Evolutionary conservation across 2,329 filamentous ascomycete genomes (phyloP).

Genomic region (Stagonosporopsis tanaceti): DNA sequence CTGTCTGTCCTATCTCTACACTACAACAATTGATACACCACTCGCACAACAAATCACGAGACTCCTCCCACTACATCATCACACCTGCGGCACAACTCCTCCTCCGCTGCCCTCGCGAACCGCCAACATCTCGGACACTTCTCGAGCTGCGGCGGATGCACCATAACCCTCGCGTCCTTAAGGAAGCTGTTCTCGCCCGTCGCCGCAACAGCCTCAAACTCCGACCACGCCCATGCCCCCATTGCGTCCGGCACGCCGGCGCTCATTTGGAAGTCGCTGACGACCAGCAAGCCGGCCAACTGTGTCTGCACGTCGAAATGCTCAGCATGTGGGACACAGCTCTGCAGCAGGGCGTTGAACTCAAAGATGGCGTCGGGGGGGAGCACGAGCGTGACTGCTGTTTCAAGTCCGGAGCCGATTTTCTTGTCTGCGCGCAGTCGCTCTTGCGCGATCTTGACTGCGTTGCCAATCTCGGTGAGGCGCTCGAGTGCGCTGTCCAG

Average conservation of each 20-base stretch:
- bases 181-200: conserved; percentile 18
- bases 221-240: conserved; percentile 20
- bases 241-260: background rate
- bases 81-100: conserved; percentile 76
- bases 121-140: conserved; percentile 95
- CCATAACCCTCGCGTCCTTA: conserved; percentile 34
- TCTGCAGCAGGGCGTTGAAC: conserved; percentile 1
- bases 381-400: conserved; percentile 63
- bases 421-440: conserved; percentile 73
- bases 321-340: conserved; percentile 12
- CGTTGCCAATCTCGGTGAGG: conserved; percentile 63
- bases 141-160: conserved; percentile 57
- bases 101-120: conserved; percentile 73
- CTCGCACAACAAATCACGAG: background rate
- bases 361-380: background rate
- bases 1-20: background rate
- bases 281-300: conserved; percentile 54
- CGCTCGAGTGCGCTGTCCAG: conserved; percentile 40
- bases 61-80: conserved; percentile 64
- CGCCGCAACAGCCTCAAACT: conserved; percentile 45
- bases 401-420: conserved; percentile 83
- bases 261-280: conserved; percentile 47
- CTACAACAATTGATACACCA: background rate
- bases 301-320: conserved; percentile 28
- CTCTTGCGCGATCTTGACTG: conserved; percentile 80